Base-by-base conservation (phyloP, 352 stramenopile species). In the Phytophthora colocasiae region DNA sequence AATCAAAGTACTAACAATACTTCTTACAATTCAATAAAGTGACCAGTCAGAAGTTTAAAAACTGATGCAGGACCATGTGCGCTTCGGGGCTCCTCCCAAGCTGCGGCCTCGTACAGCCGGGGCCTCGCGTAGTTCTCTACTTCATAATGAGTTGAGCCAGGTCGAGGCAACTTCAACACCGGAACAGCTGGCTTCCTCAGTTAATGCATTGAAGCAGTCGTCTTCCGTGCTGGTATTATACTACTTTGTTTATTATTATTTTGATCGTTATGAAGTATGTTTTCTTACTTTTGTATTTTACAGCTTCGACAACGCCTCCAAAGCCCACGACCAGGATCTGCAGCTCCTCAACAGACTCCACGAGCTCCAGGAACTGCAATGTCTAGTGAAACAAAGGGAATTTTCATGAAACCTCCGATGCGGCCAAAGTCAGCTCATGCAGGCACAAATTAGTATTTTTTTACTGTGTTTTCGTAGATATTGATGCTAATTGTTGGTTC, bases 271-370 rank as follows among this genome's bases (percentile, higher is more conserved):
- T 43, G 14, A 43, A 41, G 29, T 14, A 32, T 4, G 4, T 19
- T 39, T 38, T 31, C 17, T 38, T 39, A 14, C 34, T 29, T 6
- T 29, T 12, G 31, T 36, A 36, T 75, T 40, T 31, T 53, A n/a
- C 46, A 91, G 79, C 71, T 91, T 54, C 77, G 55, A 27, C 79
- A 78, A 24, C 76, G 79, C 8, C 62, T 91, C 17, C 72, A 78
- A 27, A 71, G 73, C 46, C 79, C 83, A 26, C 68, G 77, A 43
- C 75, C 79, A 11, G 73, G 75, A 2, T 70, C 63, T 6, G 59
- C 64, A 38, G 48, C 69, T 61, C 38, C 54, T 19, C 45, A 55
- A 11, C 54, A 68, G 22, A 71, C 56, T 0, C 54, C 49, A 34
- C 43, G 55, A 68, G 54, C 66, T 14, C 39, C 61, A 14, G 51